A percentile compares a stretch with the other conserved stretches of the same genome.
These are phyloP conservation scores for Vigna hirtella DNA, from an alignment of 306 rosid species.

Conservation along the genomic window DNA sequence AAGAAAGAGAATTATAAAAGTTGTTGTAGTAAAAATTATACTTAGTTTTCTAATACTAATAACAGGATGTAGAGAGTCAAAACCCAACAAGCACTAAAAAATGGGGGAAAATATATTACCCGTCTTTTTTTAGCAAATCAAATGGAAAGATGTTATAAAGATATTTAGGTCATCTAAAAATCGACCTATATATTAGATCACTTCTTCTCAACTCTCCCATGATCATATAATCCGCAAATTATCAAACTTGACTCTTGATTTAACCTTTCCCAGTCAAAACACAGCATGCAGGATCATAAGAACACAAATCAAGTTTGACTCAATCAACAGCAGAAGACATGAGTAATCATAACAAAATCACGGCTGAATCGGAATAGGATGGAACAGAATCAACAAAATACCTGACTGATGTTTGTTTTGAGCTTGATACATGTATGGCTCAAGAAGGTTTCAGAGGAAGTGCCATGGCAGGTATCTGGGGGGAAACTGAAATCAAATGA, in stretches of 20 bases:
- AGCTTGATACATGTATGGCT: constrained; percentile 15
- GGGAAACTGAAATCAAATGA: not conserved
- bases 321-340: constrained; percentile 6
- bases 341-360: constrained; percentile 28
- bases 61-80: constrained; percentile 19
- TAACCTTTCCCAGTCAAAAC: constrained; percentile 39
- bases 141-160: constrained; percentile 7
- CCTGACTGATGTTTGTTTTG: constrained; percentile 38
- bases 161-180: constrained; percentile 16
- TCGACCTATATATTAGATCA: constrained; percentile 12
- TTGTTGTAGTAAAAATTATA: constrained; percentile 8
- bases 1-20: not conserved
- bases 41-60: not conserved
- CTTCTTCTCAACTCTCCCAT: constrained; percentile 28
- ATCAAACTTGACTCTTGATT: constrained; percentile 29
- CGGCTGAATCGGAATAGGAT: constrained; percentile 24
- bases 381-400: constrained; percentile 24
- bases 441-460: constrained; percentile 47
- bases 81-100: constrained; percentile 17
- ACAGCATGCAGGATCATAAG: constrained; percentile 34
- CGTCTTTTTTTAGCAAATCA: constrained; percentile 25
- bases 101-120: not conserved
- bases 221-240: constrained; percentile 30
- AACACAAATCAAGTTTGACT: constrained; percentile 25
- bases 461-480: constrained; percentile 40